These are phyloP conservation scores for Dryadomyces quercus-mongolicae DNA, from an alignment of 2,329 filamentous ascomycete genomes.

Conservation along the genomic window DNA sequence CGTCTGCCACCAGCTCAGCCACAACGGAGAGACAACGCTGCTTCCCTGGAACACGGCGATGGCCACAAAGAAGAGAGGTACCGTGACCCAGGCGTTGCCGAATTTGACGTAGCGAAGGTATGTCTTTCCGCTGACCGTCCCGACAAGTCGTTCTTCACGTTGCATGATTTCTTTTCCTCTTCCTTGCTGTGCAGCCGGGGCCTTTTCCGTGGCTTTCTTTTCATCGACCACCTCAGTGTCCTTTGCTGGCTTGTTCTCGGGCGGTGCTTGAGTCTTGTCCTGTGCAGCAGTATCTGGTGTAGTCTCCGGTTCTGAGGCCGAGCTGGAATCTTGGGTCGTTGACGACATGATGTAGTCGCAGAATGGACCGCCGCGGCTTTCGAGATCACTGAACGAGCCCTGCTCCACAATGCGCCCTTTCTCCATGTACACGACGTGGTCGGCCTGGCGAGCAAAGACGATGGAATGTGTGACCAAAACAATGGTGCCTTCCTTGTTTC, in stretches of 20 bases:
- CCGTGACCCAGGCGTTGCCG: conserved; percentile 43
- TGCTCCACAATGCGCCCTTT: conserved; percentile 51
- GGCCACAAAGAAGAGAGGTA: conserved; percentile 36
- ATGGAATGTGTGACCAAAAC: conserved; percentile 32
- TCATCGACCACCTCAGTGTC: not conserved
- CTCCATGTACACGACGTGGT: conserved; percentile 56
- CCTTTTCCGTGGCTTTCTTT: not conserved
- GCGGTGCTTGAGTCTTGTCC: not conserved
- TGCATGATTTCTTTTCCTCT: conserved; percentile 31
- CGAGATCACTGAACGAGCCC: conserved; percentile 51
- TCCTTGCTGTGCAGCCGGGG: not conserved
- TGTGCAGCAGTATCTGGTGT: not conserved
- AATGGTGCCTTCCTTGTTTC: conserved; percentile 29
- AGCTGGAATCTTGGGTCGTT: not conserved
- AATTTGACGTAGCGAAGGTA: conserved; percentile 52
- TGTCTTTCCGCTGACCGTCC: conserved; percentile 47
- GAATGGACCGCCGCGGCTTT: not conserved
- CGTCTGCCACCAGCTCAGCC: conserved; percentile 58
- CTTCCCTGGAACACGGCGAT: conserved; percentile 46
- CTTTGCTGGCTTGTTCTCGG: not conserved
- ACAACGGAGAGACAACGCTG: conserved; percentile 52
- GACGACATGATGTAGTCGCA: not conserved
- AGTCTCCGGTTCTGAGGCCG: not conserved
- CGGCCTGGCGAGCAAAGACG: conserved; percentile 45
- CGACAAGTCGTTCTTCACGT: conserved; percentile 44